Evolutionary conservation across 2,329 filamentous ascomycete species (phyloP).

Genomic region (Penicillium crustosum): DNA sequence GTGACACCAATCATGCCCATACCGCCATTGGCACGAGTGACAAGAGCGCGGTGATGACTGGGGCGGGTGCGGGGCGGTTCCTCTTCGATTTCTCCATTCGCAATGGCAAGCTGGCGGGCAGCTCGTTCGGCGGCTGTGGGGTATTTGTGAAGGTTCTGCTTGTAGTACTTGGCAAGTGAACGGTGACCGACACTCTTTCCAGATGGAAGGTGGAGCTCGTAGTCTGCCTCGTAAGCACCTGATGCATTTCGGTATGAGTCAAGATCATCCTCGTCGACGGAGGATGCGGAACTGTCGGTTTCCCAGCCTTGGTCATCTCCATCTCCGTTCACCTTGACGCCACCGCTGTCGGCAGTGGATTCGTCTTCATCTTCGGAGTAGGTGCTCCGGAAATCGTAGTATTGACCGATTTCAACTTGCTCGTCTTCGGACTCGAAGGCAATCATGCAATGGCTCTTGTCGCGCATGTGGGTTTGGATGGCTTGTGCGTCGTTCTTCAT

Average conservation of each 20-base stretch:
- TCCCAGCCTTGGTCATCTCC: conserved; percentile 84
- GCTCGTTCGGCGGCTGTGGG: conserved; percentile 75
- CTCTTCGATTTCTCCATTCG: conserved; percentile 49
- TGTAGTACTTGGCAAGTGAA: conserved; percentile 81
- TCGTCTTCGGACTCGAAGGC: conserved; percentile 85
- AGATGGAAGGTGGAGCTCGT: conserved; percentile 87
- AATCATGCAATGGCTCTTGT: conserved; percentile 96
- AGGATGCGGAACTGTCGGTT: conserved; percentile 88
- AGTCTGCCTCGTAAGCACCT: conserved; percentile 87
- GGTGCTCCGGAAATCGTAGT: conserved; percentile 94
- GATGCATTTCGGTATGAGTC: conserved; percentile 72
- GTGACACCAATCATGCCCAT: conserved; percentile 74
- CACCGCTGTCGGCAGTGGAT: conserved; percentile 54
- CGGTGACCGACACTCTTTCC: conserved; percentile 88
- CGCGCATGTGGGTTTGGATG: conserved; percentile 94
- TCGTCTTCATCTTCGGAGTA: conserved; percentile 79
- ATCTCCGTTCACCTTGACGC: conserved; percentile 63
- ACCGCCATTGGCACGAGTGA: conserved; percentile 70
- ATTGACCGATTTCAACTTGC: conserved; percentile 91
- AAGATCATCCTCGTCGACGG: conserved; percentile 81
- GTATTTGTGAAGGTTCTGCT: conserved; percentile 86
- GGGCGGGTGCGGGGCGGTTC: conserved; percentile 40
- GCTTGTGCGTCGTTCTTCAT: conserved; percentile 74
- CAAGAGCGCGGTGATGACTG: conserved; percentile 54
- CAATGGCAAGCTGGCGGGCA: conserved; percentile 62